Conservation (phyloP, 2,329 filamentous ascomycete genomes). For the Nemania sp. region DNA sequence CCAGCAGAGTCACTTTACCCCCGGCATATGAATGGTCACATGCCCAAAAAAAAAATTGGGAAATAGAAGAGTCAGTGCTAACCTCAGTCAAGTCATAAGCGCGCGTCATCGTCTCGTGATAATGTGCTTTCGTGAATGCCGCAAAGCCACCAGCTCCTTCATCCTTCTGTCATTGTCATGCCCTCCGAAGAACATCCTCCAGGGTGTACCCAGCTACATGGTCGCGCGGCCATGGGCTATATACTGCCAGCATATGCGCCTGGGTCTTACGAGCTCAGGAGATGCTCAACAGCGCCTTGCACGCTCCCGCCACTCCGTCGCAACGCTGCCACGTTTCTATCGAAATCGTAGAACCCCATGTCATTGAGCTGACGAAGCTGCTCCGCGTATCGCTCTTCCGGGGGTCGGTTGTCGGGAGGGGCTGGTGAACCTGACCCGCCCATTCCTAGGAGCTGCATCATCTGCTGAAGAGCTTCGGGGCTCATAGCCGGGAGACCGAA, state of each 20-base stretch:
- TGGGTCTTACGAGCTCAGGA: constrained; percentile 59
- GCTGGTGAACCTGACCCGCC: constrained; percentile 55
- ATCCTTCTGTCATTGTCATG: not conserved
- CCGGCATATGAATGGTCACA: constrained; percentile 11
- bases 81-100: constrained; percentile 13
- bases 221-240: not conserved
- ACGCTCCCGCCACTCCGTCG: constrained; percentile 92
- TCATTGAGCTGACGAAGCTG: constrained; percentile 93
- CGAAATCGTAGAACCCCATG: constrained; percentile 99
- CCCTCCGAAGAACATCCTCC: not conserved
- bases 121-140: constrained; percentile 17
- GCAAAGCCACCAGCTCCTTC: constrained; percentile 6
- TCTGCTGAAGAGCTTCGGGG: constrained; percentile 67
- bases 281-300: constrained; percentile 86
- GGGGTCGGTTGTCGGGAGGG: constrained; percentile 51
- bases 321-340: constrained; percentile 88
- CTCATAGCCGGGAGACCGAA: constrained; percentile 61
- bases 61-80: constrained; percentile 6
- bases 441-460: constrained; percentile 63
- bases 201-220: not conserved
- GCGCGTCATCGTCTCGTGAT: constrained; percentile 17
- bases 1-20: not conserved
- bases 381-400: constrained; percentile 91
- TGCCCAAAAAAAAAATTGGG: constrained; percentile 5
- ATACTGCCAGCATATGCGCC: not conserved